Evolutionary conservation across 1,284 basidiomycete genomes (phyloP), one percentile per base, ranked within the genome.

Genomic region (Boletellus deceptivus): DNA sequence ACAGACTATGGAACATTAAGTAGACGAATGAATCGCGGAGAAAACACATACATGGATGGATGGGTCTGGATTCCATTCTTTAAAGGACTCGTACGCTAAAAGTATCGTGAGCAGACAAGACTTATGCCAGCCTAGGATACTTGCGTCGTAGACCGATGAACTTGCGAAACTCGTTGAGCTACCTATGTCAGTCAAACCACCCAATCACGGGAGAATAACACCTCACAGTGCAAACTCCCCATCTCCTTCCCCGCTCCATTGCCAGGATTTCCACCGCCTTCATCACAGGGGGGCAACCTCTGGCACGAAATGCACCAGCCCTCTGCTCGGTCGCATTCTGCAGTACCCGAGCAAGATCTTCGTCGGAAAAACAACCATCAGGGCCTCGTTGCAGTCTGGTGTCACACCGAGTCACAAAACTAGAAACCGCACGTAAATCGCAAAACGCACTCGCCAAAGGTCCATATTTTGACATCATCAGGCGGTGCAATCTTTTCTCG

Each of bases 31-130:
- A 22, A 10, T 13, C 10, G 11, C 6, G 1, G 22, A 22, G 17
- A 25, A 17, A 27, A 14, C 6, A 9, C 80, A 61, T 58, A 86
- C 82, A 45, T 81, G 71, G 48, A 93, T 82, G 43, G 75, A 71
- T 9, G 76, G 68, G 56, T 90, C 77, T 0, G 79, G 72, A 63
- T 92, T 93, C 91, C 91, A 94, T 55, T 93, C 87, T 60, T 77
- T 63, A 70, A 93, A 91, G 33, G 58, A 74, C 20, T 60, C 62
- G 59, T 86, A 88, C 6, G 80, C 82, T 84, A 43, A 27, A 34
- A 16, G 6, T 40, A 3, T 22, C 2, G 18, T 56, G 14, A 57
- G 48, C 1, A 6, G 39, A 33, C 5, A 34, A 39, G 9, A 18
- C 4, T 22, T 7, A 13, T 7, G 7, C 18, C 5, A 16, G 17